phyloP scores from a whole-genome alignment of 345 rosid genomes.

The Trapa incisa region DNA sequence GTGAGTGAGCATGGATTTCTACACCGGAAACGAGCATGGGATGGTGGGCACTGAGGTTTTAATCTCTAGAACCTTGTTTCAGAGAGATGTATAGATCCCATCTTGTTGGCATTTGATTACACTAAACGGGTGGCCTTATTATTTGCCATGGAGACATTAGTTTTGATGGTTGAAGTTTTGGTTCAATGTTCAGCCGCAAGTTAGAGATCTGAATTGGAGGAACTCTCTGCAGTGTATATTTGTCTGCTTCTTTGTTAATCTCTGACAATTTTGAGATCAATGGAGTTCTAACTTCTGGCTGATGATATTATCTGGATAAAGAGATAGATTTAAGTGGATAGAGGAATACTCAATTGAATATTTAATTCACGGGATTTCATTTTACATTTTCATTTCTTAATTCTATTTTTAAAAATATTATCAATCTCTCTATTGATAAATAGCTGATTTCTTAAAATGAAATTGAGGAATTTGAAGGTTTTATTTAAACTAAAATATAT shows the following conservation, averaged over 20 bases:
- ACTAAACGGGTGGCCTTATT: too few relatives aligned
- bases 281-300: background rate
- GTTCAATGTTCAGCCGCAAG: slow-evolving; percentile 4
- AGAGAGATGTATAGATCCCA: background rate
- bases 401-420: too few relatives aligned
- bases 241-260: background rate
- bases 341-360: too few relatives aligned
- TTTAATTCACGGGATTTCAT: too few relatives aligned
- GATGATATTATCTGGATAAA: background rate
- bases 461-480: too few relatives aligned
- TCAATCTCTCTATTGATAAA: too few relatives aligned
- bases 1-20: slow-evolving; percentile 89
- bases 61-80: background rate
- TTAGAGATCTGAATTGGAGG: background rate
- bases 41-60: slow-evolving; percentile 6
- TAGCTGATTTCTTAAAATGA: too few relatives aligned
- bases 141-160: background rate
- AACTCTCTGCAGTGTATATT: slow-evolving; percentile 5
- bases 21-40: slow-evolving; percentile 34
- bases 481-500: too few relatives aligned
- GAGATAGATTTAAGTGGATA: too few relatives aligned
- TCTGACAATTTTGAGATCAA: slow-evolving; percentile 3
- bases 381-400: too few relatives aligned
- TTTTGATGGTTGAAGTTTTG: slow-evolving; percentile 1
- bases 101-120: background rate